Evolutionary conservation across 306 rosid species (phyloP).

Genomic region (Hippophae tibetana): DNA sequence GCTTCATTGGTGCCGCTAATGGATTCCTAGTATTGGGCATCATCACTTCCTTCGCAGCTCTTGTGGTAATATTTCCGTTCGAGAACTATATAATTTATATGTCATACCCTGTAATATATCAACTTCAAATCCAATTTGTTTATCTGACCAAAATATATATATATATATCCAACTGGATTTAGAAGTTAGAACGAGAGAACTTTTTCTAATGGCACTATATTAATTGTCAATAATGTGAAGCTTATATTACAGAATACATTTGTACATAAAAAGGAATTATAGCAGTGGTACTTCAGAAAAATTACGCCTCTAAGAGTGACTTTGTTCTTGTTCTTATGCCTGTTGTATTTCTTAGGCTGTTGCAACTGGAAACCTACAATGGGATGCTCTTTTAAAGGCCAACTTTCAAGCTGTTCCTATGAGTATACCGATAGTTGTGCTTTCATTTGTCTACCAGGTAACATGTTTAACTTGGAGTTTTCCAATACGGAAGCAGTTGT

Average conservation of each 20-base stretch:
- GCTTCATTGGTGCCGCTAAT: slow-evolving; percentile 57
- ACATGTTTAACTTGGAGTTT: slow-evolving; percentile 10
- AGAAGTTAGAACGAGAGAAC: too few species aligned
- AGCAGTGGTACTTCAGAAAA: neutral
- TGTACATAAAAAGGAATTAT: too few species aligned
- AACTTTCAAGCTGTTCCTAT: slow-evolving; percentile 74
- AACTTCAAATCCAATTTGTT: neutral
- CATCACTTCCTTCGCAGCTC: slow-evolving; percentile 55
- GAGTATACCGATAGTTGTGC: slow-evolving; percentile 77
- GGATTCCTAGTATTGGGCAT: slow-evolving; percentile 60
- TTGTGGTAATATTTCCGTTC: slow-evolving; percentile 45
- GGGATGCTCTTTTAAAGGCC: slow-evolving; percentile 64
- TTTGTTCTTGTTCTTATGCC: neutral
- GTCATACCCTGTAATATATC: neutral
- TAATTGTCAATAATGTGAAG: too few species aligned
- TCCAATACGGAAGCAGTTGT: slow-evolving; percentile 12
- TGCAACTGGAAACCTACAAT: slow-evolving; percentile 67
- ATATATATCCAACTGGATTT: too few species aligned
- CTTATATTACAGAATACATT: neutral
- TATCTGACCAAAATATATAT: neutral
- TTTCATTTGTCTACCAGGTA: slow-evolving; percentile 90
- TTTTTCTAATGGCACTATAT: too few species aligned
- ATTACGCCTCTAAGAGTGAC: neutral
- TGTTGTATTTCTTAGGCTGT: slow-evolving; percentile 41
- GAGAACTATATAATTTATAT: slow-evolving; percentile 5